phyloP scores from a whole-genome alignment of 345 rosid species.

The Citrus inodora region DNA sequence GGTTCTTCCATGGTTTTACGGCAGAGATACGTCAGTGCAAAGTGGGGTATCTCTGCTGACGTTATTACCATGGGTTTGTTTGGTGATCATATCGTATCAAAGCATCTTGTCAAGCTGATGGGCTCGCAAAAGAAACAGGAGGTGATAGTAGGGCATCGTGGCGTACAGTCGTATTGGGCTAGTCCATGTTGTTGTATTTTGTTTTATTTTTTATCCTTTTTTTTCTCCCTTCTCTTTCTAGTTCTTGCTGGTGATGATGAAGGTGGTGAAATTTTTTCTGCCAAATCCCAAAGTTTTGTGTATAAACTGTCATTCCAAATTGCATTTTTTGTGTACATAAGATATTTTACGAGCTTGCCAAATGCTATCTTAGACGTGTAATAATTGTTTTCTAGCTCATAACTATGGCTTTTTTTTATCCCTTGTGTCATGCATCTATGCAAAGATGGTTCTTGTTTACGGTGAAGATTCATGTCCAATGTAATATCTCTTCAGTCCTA shows the following conservation, averaged over 20 bases:
- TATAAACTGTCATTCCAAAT: constrained; percentile 6
- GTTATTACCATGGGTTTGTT: background rate
- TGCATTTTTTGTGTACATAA: background rate
- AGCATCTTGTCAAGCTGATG: constrained; percentile 11
- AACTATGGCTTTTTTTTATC: background rate
- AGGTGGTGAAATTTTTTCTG: background rate
- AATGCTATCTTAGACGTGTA: background rate
- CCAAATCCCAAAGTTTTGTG: constrained; percentile 5
- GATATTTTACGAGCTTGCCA: background rate
- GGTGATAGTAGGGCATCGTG: background rate
- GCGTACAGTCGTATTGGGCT: background rate
- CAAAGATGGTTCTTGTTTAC: background rate
- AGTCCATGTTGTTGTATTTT: background rate
- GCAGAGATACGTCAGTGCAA: background rate
- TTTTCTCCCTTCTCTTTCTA: background rate
- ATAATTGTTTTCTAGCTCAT: background rate
- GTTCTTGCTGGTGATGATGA: background rate
- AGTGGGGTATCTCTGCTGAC: background rate
- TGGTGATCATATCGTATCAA: background rate
- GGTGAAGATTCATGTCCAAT: background rate
- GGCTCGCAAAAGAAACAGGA: background rate
- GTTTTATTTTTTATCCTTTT: background rate
- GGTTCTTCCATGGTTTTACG: constrained; percentile 5
- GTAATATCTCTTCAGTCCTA: background rate
- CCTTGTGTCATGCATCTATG: background rate